Conservation (phyloP, 2,329 filamentous ascomycete genomes). For the Gaeumannomyces tritici region DNA sequence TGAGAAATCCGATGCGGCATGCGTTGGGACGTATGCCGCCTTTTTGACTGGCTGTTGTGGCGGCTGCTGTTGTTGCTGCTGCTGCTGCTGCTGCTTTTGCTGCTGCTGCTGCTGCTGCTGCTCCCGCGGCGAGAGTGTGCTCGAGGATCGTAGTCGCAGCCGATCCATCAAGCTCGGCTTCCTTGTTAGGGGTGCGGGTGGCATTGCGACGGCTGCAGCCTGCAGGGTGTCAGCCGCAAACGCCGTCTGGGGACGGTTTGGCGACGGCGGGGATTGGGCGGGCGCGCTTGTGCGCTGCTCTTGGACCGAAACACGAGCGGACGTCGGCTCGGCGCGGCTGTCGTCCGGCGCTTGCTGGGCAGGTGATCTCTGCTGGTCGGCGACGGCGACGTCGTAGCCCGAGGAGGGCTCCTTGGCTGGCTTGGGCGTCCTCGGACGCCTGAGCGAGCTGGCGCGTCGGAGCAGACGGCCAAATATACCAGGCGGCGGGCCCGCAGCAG, state of each 20-base stretch:
- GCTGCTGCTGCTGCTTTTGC: not conserved
- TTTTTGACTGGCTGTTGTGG: not conserved
- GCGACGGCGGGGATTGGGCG: not conserved
- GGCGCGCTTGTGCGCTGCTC: not conserved
- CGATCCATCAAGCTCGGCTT: constrained; percentile 1
- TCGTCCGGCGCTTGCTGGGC: not conserved
- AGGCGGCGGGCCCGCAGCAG: not conserved
- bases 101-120: not conserved
- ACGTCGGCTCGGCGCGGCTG: not conserved
- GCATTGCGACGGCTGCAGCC: not conserved
- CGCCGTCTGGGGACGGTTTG: not conserved
- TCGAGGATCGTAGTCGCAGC: not conserved
- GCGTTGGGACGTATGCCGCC: constrained; percentile 6
- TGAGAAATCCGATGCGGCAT: constrained; percentile 8
- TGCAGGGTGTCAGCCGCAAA: not conserved
- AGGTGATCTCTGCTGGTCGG: not conserved
- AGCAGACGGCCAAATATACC: constrained; percentile 1
- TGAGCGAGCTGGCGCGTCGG: not conserved
- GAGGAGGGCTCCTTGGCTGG: not conserved
- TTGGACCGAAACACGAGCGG: not conserved
- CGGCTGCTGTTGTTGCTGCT: too few species aligned
- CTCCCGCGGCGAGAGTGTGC: not conserved
- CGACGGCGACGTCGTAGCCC: not conserved
- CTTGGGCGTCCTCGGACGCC: not conserved
- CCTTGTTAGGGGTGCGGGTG: not conserved